These are phyloP conservation scores for Agaricales sp. DNA, from an alignment of 1,284 basidiomycete species.

Conservation along the genomic window DNA sequence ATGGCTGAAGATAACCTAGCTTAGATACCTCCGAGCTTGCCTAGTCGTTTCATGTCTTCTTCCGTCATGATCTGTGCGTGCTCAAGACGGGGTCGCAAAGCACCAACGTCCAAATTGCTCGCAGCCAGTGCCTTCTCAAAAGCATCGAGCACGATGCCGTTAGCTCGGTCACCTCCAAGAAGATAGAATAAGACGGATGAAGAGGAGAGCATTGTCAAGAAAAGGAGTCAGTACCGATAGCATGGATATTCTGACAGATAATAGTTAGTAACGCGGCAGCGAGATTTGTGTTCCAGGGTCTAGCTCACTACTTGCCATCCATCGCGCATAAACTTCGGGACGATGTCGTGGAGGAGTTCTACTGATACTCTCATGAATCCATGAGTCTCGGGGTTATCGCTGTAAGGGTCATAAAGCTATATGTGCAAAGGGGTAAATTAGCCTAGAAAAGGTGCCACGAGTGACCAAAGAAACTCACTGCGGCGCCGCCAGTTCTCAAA, in stretches of 20 bases:
- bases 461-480: constrained; percentile 37
- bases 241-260: constrained; percentile 69
- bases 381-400: constrained; percentile 65
- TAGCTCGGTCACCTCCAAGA: constrained; percentile 69
- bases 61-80: constrained; percentile 81
- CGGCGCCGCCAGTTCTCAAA: constrained; percentile 82
- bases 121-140: constrained; percentile 57
- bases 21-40: constrained; percentile 58
- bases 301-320: constrained; percentile 70
- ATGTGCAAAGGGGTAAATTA: constrained; percentile 1
- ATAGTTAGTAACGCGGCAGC: neutral
- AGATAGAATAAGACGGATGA: too few species aligned
- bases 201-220: too few species aligned
- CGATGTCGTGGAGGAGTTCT: constrained; percentile 49
- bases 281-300: constrained; percentile 3
- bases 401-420: constrained; percentile 70
- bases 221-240: constrained; percentile 34
- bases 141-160: constrained; percentile 73
- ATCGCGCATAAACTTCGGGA: constrained; percentile 64
- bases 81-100: constrained; percentile 75
- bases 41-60: constrained; percentile 66
- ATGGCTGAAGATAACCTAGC: constrained; percentile 5
- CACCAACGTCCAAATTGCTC: constrained; percentile 40
- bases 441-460: constrained; percentile 1
- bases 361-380: constrained; percentile 72